These are phyloP conservation scores for Dipteronia sinensis DNA, from an alignment of 345 rosid genomes.

Conservation along the genomic window DNA sequence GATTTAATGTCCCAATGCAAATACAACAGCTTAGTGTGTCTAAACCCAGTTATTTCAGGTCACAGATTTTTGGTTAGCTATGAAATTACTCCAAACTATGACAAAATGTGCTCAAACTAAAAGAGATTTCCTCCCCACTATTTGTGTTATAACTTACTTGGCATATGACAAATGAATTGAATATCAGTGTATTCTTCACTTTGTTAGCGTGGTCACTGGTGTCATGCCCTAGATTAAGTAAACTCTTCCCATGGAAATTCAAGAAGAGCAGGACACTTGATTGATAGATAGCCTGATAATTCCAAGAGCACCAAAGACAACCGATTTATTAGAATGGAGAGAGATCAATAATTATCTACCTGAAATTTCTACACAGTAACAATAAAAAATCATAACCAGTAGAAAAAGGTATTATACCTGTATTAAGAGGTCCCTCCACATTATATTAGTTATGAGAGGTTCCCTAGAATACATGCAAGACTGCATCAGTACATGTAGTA, in stretches of 20 bases:
- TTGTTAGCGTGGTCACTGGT: slow-evolving; percentile 38
- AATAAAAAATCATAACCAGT: background rate
- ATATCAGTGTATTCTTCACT: slow-evolving; percentile 84
- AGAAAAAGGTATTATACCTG: slow-evolving; percentile 51
- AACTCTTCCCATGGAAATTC: slow-evolving; percentile 56
- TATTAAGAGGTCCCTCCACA: slow-evolving; percentile 66
- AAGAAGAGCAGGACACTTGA: slow-evolving; percentile 72
- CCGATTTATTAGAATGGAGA: background rate
- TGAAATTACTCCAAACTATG: background rate
- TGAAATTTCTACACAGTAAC: background rate
- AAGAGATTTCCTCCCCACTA: background rate
- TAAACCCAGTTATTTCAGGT: background rate
- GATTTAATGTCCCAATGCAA: background rate
- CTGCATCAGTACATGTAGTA: background rate
- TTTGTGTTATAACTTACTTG: slow-evolving; percentile 56
- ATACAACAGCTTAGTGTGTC: background rate
- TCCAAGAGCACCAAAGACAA: background rate
- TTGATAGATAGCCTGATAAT: slow-evolving; percentile 80
- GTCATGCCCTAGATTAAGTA: slow-evolving; percentile 49
- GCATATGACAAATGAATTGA: slow-evolving; percentile 87
- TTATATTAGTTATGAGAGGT: slow-evolving; percentile 93
- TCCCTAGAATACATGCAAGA: slow-evolving; percentile 62
- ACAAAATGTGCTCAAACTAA: background rate
- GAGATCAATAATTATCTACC: slow-evolving; percentile 1
- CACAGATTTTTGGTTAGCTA: background rate